Percentiles rank a stretch among this genome's conserved stretches.
Conservation (phyloP, 495 filamentous ascomycete genomes). For the Zalerion maritima region DNA sequence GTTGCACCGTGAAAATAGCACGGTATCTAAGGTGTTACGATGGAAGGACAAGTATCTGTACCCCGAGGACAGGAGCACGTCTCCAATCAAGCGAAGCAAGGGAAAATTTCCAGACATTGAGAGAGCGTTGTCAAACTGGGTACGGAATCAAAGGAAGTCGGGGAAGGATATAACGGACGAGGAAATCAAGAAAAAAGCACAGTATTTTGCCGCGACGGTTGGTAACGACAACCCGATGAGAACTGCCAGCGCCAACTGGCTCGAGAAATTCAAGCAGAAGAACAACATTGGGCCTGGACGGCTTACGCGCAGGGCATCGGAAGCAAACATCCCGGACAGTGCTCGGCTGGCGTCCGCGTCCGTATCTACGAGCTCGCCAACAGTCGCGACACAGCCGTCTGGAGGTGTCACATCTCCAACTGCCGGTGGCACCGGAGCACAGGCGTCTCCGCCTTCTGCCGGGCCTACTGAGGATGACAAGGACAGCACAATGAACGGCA, state of each 20-base stretch:
- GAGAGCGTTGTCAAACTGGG: slow-evolving; percentile 82
- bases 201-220: slow-evolving; percentile 67
- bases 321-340: slow-evolving; percentile 45
- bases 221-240: slow-evolving; percentile 67
- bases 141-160: slow-evolving; percentile 62
- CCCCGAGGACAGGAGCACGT: slow-evolving; percentile 71
- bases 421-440: slow-evolving; percentile 36
- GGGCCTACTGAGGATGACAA: slow-evolving; percentile 53
- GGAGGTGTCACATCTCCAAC: slow-evolving; percentile 56
- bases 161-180: slow-evolving; percentile 66
- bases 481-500: slow-evolving; percentile 24
- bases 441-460: slow-evolving; percentile 52
- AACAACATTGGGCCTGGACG: slow-evolving; percentile 56
- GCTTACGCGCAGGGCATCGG: slow-evolving; percentile 54
- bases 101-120: slow-evolving; percentile 92
- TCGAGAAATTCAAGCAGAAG: slow-evolving; percentile 95
- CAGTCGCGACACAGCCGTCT: no score
- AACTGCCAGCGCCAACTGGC: slow-evolving; percentile 60
- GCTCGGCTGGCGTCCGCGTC: slow-evolving; percentile 47
- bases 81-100: slow-evolving; percentile 78
- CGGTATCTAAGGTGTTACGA: slow-evolving; percentile 92
- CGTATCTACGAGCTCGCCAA: slow-evolving; percentile 57
- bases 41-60: slow-evolving; percentile 95
- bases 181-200: slow-evolving; percentile 76
- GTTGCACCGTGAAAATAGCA: slow-evolving; percentile 50